Evolutionary conservation across 306 rosid species (phyloP).

Genomic region (Lithocarpus polystachyus): DNA sequence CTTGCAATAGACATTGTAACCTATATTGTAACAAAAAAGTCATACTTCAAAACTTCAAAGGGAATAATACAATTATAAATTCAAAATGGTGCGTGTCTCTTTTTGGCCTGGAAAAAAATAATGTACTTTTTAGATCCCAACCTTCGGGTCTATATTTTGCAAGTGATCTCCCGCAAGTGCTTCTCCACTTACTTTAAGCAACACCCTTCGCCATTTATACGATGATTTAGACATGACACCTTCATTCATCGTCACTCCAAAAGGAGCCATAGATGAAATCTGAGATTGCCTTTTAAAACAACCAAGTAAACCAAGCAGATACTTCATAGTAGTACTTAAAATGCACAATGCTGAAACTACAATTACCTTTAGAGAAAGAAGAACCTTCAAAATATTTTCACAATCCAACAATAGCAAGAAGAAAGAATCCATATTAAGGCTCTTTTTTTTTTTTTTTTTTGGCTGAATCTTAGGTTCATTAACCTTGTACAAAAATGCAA

Average conservation of each 20-base stretch:
- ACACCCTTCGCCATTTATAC: slow-evolving; percentile 79
- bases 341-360: background rate
- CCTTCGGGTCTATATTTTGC: slow-evolving; percentile 97
- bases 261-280: slow-evolving; percentile 47
- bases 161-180: slow-evolving; percentile 88
- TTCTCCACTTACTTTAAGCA: slow-evolving; percentile 98
- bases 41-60: background rate
- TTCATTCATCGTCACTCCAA: slow-evolving; percentile 59
- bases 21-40: slow-evolving; percentile 30
- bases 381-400: background rate
- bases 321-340: background rate
- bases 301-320: background rate
- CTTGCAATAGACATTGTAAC: slow-evolving; percentile 89
- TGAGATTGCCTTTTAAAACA: slow-evolving; percentile 40
- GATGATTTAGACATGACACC: slow-evolving; percentile 40
- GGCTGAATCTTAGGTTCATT: background rate
- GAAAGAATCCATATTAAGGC: background rate
- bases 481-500: background rate
- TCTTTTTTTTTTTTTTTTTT: too few relatives aligned
- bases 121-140: slow-evolving; percentile 19
- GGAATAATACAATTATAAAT: slow-evolving; percentile 8
- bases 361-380: background rate
- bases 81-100: background rate
- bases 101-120: background rate
- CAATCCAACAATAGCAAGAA: background rate